These are phyloP conservation scores for Rubus parviflorus DNA, from an alignment of 306 rosid genomes.

Conservation along the genomic window DNA sequence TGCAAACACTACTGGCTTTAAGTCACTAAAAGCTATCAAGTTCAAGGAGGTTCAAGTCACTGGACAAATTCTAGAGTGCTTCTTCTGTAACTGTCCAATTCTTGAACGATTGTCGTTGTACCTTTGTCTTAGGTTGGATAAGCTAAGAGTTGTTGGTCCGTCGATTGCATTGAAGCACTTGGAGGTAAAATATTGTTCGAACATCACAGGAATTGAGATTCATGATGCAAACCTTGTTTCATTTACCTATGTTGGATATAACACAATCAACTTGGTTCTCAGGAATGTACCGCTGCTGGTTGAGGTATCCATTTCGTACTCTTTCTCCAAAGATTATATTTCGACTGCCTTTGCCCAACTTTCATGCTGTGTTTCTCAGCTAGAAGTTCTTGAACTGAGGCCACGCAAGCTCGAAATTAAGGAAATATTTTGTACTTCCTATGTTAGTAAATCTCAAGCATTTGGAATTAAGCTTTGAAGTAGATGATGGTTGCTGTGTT, in stretches of 20 bases:
- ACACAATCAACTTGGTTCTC: neutral
- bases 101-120: neutral
- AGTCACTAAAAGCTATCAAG: neutral
- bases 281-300: neutral
- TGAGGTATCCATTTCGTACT: neutral
- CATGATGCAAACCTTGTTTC: slow-evolving; percentile 7
- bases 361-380: neutral
- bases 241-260: neutral
- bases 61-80: neutral
- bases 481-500: neutral
- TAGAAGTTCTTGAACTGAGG: neutral
- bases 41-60: neutral
- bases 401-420: neutral
- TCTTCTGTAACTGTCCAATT: neutral
- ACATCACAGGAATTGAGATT: neutral
- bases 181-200: neutral
- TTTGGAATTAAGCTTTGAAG: neutral
- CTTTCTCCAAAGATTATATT: neutral
- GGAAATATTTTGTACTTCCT: neutral
- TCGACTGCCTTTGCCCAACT: neutral
- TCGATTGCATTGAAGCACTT: neutral
- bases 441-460: neutral
- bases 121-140: no score
- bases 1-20: neutral
- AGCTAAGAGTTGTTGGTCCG: neutral